phyloP scores from a whole-genome alignment of 2,329 filamentous ascomycete species.

The Trichoderma guizhouense region DNA sequence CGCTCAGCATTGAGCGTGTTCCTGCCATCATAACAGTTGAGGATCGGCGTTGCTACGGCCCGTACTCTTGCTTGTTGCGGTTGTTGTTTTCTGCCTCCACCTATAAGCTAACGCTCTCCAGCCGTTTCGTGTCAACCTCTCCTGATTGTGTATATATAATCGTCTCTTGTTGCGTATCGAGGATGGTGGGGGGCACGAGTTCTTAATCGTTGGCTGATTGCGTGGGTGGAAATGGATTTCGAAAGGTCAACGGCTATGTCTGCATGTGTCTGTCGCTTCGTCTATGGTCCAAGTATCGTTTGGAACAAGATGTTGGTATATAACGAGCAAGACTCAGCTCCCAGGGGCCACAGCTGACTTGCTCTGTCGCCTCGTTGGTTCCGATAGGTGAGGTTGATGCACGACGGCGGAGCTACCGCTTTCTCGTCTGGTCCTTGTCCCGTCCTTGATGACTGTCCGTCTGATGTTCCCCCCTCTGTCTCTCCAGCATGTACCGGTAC shows the following conservation, averaged over 20 bases:
- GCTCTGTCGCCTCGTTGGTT: constrained; percentile 4
- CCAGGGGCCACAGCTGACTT: constrained; percentile 12
- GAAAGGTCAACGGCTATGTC: not conserved
- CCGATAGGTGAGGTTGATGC: constrained; percentile 9
- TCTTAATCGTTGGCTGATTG: not conserved
- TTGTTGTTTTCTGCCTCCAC: not conserved
- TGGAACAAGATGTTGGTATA: constrained; percentile 5
- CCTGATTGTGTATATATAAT: not conserved
- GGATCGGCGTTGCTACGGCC: not conserved
- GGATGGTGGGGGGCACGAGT: not conserved
- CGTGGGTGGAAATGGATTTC: not conserved
- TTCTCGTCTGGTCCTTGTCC: not conserved
- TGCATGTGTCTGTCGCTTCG: not conserved
- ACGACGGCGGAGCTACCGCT: not conserved
- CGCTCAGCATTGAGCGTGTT: constrained; percentile 26
- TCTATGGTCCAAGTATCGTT: not conserved
- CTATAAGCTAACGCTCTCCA: not conserved
- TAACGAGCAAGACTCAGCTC: not conserved
- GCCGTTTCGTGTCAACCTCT: not conserved
- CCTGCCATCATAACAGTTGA: constrained; percentile 3
- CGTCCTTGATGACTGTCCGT: not conserved
- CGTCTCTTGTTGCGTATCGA: not conserved
- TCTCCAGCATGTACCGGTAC: not conserved
- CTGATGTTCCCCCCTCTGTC: not conserved
- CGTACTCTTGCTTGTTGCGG: not conserved